Percentiles rank a stretch among this genome's conserved stretches.
Conservation (phyloP, 2,329 filamentous ascomycete species). For the Mycosphaerella arachidis region DNA sequence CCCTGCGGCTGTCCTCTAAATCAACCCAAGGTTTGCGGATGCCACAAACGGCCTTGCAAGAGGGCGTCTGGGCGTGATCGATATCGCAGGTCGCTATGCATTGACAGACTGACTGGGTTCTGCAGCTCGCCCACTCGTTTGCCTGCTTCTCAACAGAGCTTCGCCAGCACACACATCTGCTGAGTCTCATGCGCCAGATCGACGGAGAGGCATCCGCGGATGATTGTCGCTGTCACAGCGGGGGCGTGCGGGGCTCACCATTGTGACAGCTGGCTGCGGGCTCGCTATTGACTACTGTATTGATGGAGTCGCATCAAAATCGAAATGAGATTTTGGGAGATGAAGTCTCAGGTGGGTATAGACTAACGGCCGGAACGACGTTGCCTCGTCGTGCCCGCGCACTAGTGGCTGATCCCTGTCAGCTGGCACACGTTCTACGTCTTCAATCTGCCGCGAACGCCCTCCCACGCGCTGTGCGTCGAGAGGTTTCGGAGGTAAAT, state of each 20-base stretch:
- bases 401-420: not conserved
- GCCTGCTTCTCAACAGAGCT: not conserved
- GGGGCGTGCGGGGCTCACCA: not conserved
- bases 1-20: not conserved
- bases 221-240: not conserved
- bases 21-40: slow-evolving; percentile 1
- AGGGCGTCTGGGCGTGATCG: not conserved
- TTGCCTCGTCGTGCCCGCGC: not conserved
- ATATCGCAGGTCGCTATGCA: not conserved
- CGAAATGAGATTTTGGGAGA: not conserved
- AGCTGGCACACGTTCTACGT: not conserved
- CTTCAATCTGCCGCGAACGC: too few relatives aligned
- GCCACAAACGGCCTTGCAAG: not conserved
- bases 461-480: too few relatives aligned
- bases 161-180: not conserved
- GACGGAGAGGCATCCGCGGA: not conserved
- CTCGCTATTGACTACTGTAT: not conserved
- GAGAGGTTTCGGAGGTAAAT: too few relatives aligned
- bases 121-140: not conserved
- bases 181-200: not conserved
- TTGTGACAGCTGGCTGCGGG: not conserved
- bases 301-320: not conserved
- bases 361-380: not conserved
- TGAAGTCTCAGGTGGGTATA: not conserved
- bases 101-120: not conserved